Conservation (phyloP, 1,284 basidiomycete species). For the Ceratobasidium sp. region DNA sequence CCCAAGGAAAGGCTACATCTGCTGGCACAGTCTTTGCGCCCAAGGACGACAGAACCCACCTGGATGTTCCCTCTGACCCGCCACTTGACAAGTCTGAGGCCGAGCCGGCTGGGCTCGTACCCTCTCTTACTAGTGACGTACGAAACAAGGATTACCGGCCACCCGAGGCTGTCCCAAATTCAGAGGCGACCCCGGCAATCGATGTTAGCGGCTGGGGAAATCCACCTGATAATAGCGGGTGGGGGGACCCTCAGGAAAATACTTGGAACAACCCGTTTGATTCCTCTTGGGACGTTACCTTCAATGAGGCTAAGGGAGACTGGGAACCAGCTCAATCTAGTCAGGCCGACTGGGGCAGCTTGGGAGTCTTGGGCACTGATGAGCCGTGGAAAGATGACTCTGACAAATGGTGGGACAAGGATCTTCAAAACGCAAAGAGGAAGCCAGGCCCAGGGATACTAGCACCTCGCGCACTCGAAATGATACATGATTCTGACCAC, state of each 20-base stretch:
- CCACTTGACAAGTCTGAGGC: neutral
- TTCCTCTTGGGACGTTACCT: neutral
- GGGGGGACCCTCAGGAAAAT: conserved; percentile 6
- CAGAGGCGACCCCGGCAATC: neutral
- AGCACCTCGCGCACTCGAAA: conserved; percentile 34
- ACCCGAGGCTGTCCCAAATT: conserved; percentile 28
- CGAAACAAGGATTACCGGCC: conserved; percentile 14
- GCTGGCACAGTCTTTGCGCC: neutral
- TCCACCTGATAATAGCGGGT: neutral
- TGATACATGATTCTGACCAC: conserved; percentile 38
- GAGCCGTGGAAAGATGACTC: conserved; percentile 6
- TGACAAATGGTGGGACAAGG: conserved; percentile 33
- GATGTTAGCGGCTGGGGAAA: neutral
- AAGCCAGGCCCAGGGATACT: conserved; percentile 44
- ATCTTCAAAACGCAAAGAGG: conserved; percentile 2
- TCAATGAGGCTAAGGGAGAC: neutral
- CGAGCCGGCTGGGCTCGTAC: neutral
- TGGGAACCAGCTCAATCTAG: neutral
- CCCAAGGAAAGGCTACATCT: neutral
- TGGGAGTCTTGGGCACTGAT: conserved; percentile 27
- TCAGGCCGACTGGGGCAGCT: conserved; percentile 11
- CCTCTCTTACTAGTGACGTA: conserved; percentile 4
- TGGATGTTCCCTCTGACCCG: neutral
- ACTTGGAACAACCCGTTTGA: neutral
- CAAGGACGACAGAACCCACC: neutral